A percentile compares a stretch with the other conserved stretches of the same genome.
phyloP scores from a whole-genome alignment of 768 basidiomycete species.

The Mycena latifolia region DNA sequence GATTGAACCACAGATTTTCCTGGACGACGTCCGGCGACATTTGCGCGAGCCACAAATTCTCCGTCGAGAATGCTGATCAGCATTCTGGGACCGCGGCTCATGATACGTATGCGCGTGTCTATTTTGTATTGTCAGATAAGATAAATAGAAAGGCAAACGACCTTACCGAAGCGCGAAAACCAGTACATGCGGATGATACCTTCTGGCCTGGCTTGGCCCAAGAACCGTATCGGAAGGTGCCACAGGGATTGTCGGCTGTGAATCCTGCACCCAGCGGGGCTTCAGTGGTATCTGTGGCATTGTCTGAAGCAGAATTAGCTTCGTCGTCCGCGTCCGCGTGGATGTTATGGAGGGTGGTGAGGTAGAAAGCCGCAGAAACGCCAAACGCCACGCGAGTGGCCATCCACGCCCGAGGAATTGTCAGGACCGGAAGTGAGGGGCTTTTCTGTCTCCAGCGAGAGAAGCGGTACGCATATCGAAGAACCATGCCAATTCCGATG shows the following conservation, averaged over 20 bases:
- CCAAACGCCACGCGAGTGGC: slow-evolving; percentile 17
- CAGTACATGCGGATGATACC: slow-evolving; percentile 24
- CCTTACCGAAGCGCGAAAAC: slow-evolving; percentile 15
- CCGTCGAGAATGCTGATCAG: slow-evolving; percentile 29
- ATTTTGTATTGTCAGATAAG: not conserved
- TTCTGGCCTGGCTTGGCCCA: slow-evolving; percentile 3
- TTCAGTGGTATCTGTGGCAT: not conserved
- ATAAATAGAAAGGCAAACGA: not conserved
- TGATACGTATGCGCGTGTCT: slow-evolving; percentile 24
- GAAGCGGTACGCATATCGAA: slow-evolving; percentile 7
- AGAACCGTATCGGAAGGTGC: slow-evolving; percentile 1
- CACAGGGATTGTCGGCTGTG: slow-evolving; percentile 11
- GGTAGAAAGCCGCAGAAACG: slow-evolving; percentile 17
- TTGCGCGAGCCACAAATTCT: slow-evolving; percentile 17
- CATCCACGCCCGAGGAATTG: not conserved
- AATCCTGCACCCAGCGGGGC: slow-evolving; percentile 14
- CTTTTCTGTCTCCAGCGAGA: slow-evolving; percentile 14
- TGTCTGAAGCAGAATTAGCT: not conserved
- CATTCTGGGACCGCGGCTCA: slow-evolving; percentile 12
- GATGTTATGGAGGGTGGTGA: slow-evolving; percentile 17
- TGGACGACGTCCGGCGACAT: slow-evolving; percentile 15
- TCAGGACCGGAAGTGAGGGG: not conserved
- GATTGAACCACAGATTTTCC: slow-evolving; percentile 26
- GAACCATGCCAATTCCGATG: slow-evolving; percentile 8
- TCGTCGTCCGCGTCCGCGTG: slow-evolving; percentile 24